A percentile compares a stretch with the other conserved stretches of the same genome.
Conservation (phyloP, 2,329 filamentous ascomycete genomes). For the Venturia carpophila region DNA sequence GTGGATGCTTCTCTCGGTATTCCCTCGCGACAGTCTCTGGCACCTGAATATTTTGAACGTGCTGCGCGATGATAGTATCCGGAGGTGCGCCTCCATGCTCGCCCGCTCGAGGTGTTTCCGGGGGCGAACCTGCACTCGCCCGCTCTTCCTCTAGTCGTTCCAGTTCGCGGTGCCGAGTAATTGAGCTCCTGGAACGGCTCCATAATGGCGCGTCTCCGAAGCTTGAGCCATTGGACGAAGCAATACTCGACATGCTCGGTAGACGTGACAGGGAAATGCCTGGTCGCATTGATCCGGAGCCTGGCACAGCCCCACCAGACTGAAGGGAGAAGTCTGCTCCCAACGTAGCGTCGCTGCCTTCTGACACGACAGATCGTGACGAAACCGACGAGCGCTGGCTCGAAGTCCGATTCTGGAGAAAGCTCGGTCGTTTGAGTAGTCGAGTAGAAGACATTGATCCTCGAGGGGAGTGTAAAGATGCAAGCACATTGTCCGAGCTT, state of each 20-base stretch:
- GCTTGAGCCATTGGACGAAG: constrained; percentile 55
- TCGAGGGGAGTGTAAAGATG: constrained; percentile 29
- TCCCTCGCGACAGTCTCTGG: constrained; percentile 82
- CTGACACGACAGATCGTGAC: constrained; percentile 47
- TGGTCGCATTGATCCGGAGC: constrained; percentile 26
- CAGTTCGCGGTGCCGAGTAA: constrained; percentile 30
- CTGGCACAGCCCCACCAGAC: constrained; percentile 60
- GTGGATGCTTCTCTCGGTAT: constrained; percentile 62
- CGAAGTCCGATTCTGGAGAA: constrained; percentile 47
- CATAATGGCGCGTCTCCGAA: constrained; percentile 39
- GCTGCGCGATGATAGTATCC: constrained; percentile 80
- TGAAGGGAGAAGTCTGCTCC: constrained; percentile 76
- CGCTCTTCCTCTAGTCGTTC: constrained; percentile 54
- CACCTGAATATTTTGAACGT: constrained; percentile 83
- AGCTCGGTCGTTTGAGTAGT: constrained; percentile 44
- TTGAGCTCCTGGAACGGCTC: constrained; percentile 37
- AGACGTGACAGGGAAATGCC: constrained; percentile 60
- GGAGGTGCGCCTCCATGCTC: constrained; percentile 54
- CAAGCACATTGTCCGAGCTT: constrained; percentile 20
- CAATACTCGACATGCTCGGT: constrained; percentile 83
- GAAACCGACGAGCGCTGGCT: constrained; percentile 53
- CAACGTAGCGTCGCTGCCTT: constrained; percentile 66
- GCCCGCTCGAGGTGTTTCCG: constrained; percentile 62
- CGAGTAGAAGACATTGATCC: constrained; percentile 24
- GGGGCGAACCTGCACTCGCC: constrained; percentile 40